Percentiles rank a stretch among this genome's conserved stretches.
These are phyloP conservation scores for Capronia americana DNA, from an alignment of 2,329 filamentous ascomycete species.

Conservation along the genomic window DNA sequence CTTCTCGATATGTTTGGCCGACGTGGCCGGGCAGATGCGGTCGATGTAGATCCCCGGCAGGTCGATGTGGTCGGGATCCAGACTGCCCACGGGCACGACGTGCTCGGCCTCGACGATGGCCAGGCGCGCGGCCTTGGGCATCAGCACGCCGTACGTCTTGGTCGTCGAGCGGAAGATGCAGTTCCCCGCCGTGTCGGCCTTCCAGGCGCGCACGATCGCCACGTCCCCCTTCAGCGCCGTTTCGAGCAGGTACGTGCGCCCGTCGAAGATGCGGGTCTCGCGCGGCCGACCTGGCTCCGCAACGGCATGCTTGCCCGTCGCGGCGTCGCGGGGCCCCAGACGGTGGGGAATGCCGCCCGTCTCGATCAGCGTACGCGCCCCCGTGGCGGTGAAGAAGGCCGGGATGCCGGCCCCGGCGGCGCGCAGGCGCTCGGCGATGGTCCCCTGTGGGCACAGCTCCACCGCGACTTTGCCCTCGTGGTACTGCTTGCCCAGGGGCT, in stretches of 20 bases:
- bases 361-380: conserved; percentile 61
- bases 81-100: conserved; percentile 75
- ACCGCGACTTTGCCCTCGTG: conserved; percentile 85
- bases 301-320: conserved; percentile 75
- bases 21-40: conserved; percentile 76
- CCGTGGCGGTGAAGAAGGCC: conserved; percentile 83
- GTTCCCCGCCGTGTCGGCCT: conserved; percentile 77
- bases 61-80: conserved; percentile 76
- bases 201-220: conserved; percentile 77
- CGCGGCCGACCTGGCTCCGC: conserved; percentile 69
- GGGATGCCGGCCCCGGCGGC: conserved; percentile 88
- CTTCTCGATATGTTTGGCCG: conserved; percentile 75
- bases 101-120: conserved; percentile 86
- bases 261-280: conserved; percentile 75
- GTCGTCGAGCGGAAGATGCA: conserved; percentile 79
- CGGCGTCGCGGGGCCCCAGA: conserved; percentile 61
- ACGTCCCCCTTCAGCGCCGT: conserved; percentile 76
- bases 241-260: conserved; percentile 77
- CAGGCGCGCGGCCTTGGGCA: conserved; percentile 79
- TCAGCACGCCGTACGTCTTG: conserved; percentile 75
- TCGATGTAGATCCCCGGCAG: conserved; percentile 84
- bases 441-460: conserved; percentile 90
- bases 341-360: conserved; percentile 67
- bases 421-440: conserved; percentile 85
- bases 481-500: conserved; percentile 90